These are phyloP conservation scores for Colletotrichum eremochloae DNA, from an alignment of 2,329 filamentous ascomycete genomes.

Conservation along the genomic window DNA sequence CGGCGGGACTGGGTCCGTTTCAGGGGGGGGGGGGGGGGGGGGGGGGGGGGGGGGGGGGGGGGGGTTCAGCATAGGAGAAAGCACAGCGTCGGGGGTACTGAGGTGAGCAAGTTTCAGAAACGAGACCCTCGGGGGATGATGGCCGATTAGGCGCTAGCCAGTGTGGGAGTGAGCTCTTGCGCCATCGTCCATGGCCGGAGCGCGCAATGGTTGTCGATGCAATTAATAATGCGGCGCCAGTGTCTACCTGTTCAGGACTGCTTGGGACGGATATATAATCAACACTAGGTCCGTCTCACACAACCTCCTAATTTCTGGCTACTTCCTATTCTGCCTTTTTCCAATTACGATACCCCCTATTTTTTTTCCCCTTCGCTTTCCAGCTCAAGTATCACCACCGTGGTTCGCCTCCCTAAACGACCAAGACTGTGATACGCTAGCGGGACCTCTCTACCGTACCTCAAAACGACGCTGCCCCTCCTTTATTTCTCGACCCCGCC, in stretches of 20 bases:
- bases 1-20: conserved; percentile 35
- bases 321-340: neutral
- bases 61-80: conserved; percentile 6
- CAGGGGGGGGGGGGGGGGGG: conserved; percentile 9
- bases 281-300: neutral
- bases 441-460: neutral
- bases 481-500: conserved; percentile 39
- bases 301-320: no score
- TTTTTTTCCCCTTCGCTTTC: neutral
- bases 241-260: conserved; percentile 5
- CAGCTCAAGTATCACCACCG: neutral
- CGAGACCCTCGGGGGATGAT: conserved; percentile 27
- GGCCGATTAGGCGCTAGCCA: conserved; percentile 25
- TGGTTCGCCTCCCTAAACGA: conserved; percentile 1
- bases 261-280: conserved; percentile 33
- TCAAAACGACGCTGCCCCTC: conserved; percentile 31
- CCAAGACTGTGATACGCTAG: conserved; percentile 6
- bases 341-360: conserved; percentile 12
- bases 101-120: conserved; percentile 44
- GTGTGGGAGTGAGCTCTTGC: conserved; percentile 33
- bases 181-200: conserved; percentile 35
- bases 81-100: neutral
- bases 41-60: conserved; percentile 5
- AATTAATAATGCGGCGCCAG: conserved; percentile 37
- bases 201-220: conserved; percentile 3